phyloP scores from a whole-genome alignment of 192 early-diverging fungal species.

The Podila clonocystis region DNA sequence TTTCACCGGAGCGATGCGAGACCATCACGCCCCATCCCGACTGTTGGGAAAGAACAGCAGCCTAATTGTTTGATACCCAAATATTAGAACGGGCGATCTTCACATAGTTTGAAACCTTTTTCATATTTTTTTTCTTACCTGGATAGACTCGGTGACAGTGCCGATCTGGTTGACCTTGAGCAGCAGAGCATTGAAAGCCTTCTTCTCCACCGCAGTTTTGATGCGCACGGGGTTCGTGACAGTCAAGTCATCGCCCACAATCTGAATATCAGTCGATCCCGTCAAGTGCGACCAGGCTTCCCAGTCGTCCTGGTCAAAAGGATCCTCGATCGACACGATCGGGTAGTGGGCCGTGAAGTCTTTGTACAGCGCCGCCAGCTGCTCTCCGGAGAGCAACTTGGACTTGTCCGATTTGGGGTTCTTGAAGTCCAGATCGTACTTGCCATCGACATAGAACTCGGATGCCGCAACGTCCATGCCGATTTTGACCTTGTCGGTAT shows the following conservation, averaged over 20 bases:
- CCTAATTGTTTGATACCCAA: conserved; percentile 47
- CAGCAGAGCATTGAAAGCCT: conserved; percentile 92
- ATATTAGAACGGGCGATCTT: conserved; percentile 11
- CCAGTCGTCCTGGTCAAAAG: conserved; percentile 99
- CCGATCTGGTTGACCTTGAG: conserved; percentile 99
- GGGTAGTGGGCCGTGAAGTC: conserved; percentile 86
- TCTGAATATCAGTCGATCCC: conserved; percentile 73
- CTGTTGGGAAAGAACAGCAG: conserved; percentile 75
- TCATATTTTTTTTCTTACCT: conserved; percentile 20
- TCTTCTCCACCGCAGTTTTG: conserved; percentile 89
- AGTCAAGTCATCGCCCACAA: conserved; percentile 97
- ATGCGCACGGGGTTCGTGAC: conserved; percentile 98
- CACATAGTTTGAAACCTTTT: not conserved
- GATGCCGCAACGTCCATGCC: conserved; percentile 99
- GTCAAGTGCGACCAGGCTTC: conserved; percentile 87
- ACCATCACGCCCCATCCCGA: conserved; percentile 99
- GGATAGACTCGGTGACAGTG: conserved; percentile 94
- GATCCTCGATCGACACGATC: conserved; percentile 97
- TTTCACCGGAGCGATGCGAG: conserved; percentile 98
- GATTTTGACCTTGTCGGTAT: conserved; percentile 96
- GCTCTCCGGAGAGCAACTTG: conserved; percentile 75
- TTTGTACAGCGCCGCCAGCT: conserved; percentile 88
- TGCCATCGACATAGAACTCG: conserved; percentile 97
- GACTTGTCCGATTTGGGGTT: conserved; percentile 83
- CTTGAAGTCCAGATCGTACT: conserved; percentile 99